phyloP scores from a whole-genome alignment of 2,329 filamentous ascomycete species.

The Harringtonia aguacate region DNA sequence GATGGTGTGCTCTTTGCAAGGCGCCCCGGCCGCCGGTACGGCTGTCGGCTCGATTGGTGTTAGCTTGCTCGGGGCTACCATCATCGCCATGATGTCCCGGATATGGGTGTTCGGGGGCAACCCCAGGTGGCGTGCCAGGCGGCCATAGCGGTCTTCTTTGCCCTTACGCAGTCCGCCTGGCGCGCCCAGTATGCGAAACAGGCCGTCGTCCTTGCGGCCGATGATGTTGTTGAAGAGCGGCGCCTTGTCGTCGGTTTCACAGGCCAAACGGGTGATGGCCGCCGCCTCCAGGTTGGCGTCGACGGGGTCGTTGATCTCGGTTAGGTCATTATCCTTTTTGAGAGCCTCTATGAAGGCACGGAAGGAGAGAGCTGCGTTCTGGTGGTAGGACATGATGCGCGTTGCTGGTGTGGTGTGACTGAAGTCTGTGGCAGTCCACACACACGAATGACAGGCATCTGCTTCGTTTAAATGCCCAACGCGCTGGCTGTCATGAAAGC shows the following conservation, averaged over 20 bases:
- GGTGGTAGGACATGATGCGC: neutral
- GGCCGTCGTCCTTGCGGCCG: slow-evolving; percentile 28
- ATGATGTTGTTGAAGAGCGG: slow-evolving; percentile 42
- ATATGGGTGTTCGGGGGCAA: slow-evolving; percentile 25
- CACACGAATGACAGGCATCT: no score
- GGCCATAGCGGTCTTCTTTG: slow-evolving; percentile 23
- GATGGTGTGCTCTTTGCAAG: slow-evolving; percentile 31
- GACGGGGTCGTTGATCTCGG: slow-evolving; percentile 30
- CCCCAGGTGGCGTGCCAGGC: slow-evolving; percentile 29
- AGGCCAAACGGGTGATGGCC: slow-evolving; percentile 34
- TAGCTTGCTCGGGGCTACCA: slow-evolving; percentile 23
- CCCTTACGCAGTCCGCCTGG: slow-evolving; percentile 25
- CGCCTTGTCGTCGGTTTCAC: slow-evolving; percentile 33
- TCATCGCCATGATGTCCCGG: slow-evolving; percentile 29
- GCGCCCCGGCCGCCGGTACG: slow-evolving; percentile 20
- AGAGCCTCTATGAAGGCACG: slow-evolving; percentile 33
- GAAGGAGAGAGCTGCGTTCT: slow-evolving; percentile 22
- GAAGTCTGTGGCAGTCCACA: no score
- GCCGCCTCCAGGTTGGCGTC: slow-evolving; percentile 34
- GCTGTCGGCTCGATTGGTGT: slow-evolving; percentile 21
- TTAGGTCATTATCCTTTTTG: slow-evolving; percentile 28
- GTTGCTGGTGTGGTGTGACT: no score
- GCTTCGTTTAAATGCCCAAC: no score
- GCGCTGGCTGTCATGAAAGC: no score
- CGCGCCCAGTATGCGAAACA: slow-evolving; percentile 36